phyloP scores from a whole-genome alignment of 2,329 filamentous ascomycete genomes.

The Chrysoporthe puriensis region DNA sequence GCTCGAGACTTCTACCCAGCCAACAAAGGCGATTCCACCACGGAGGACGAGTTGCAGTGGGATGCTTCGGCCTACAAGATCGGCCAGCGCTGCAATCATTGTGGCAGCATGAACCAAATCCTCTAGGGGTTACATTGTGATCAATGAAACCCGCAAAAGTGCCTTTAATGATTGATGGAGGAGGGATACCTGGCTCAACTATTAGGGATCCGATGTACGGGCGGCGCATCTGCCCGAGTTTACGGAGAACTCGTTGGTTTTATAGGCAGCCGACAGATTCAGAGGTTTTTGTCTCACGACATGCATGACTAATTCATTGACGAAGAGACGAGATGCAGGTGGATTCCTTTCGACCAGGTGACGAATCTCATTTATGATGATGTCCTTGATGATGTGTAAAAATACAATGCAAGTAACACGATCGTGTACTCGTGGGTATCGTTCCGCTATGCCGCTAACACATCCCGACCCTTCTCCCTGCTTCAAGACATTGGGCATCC shows the following conservation, averaged over 20 bases:
- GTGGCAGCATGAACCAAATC: constrained; percentile 15
- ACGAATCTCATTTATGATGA: neutral
- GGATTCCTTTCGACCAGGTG: neutral
- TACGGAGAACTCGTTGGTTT: neutral
- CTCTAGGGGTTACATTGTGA: neutral
- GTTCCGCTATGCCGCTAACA: constrained; percentile 26
- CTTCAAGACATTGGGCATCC: neutral
- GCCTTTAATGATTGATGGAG: too few species aligned
- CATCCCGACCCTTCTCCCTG: neutral
- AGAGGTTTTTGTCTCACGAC: neutral
- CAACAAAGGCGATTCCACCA: constrained; percentile 21
- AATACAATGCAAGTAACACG: neutral
- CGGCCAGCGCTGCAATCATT: constrained; percentile 13
- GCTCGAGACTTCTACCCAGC: constrained; percentile 23
- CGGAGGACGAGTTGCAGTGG: constrained; percentile 42
- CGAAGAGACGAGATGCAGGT: neutral
- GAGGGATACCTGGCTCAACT: neutral
- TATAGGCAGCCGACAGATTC: constrained; percentile 3
- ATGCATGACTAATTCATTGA: neutral
- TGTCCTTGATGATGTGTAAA: neutral
- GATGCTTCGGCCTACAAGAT: constrained; percentile 24
- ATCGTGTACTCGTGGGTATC: constrained; percentile 7
- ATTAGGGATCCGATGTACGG: neutral
- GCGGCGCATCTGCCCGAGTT: neutral
- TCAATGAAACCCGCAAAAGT: neutral